Percentiles rank a stretch among this genome's conserved stretches.
phyloP scores from a whole-genome alignment of 192 early-diverging fungal genomes.

The Piromyces sp. region DNA sequence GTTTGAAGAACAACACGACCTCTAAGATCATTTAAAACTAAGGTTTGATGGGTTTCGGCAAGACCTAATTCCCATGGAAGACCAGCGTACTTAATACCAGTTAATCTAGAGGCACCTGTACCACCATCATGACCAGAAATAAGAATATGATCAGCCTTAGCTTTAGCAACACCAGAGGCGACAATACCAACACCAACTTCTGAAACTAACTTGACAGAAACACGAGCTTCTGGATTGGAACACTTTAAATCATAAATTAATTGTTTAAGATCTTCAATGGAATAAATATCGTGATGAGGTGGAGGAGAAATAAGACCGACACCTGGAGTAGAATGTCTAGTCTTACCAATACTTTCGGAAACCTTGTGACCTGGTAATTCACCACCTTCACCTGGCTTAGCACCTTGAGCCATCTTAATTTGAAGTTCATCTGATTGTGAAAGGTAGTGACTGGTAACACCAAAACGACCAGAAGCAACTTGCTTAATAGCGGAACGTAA shows the following conservation, averaged over 20 bases:
- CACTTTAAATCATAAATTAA: conserved; percentile 95
- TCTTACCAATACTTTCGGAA: conserved; percentile 59
- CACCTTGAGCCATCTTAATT: conserved; percentile 99
- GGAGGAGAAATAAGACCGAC: conserved; percentile 94
- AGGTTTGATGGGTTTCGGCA: conserved; percentile 97
- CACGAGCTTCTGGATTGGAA: conserved; percentile 73
- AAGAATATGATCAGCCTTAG: conserved; percentile 89
- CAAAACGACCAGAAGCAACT: conserved; percentile 93
- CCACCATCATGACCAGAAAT: conserved; percentile 92
- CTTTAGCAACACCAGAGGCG: conserved; percentile 92
- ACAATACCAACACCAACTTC: conserved; percentile 96
- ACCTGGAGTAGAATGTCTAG: conserved; percentile 85
- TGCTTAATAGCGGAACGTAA: conserved; percentile 95
- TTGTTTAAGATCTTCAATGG: too few species aligned
- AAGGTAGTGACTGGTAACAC: conserved; percentile 87
- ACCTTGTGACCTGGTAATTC: conserved; percentile 62
- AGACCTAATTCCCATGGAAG: conserved; percentile 97
- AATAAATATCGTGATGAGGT: too few species aligned
- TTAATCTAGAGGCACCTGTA: conserved; percentile 92
- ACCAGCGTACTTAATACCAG: conserved; percentile 96
- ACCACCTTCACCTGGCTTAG: conserved; percentile 96
- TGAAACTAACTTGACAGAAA: conserved; percentile 92
- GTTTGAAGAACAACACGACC: conserved; percentile 92
- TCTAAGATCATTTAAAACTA: conserved; percentile 90
- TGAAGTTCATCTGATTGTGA: conserved; percentile 91